A percentile compares a stretch with the other conserved stretches of the same genome.
These are phyloP conservation scores for Drechslerella dactyloides DNA, from an alignment of 2,329 filamentous ascomycete genomes.

Conservation along the genomic window DNA sequence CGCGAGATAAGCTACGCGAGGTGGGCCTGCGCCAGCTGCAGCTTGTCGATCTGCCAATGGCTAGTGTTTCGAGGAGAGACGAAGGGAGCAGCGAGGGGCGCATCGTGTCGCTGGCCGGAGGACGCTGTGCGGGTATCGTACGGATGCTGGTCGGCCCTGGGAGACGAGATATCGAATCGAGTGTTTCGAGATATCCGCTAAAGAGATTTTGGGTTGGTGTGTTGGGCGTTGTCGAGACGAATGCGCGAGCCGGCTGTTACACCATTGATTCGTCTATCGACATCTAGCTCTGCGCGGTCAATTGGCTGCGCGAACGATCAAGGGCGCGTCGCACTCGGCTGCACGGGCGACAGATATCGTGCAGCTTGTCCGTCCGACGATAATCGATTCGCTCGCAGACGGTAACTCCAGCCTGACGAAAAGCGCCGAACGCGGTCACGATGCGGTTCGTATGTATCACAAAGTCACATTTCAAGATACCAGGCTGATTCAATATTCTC, in stretches of 20 bases:
- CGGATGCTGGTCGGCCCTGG: slow-evolving; percentile 1
- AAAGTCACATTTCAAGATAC: no score
- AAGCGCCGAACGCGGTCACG: no score
- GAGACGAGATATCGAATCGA: slow-evolving; percentile 23
- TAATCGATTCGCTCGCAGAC: no score
- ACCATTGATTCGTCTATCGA: no score
- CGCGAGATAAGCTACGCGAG: slow-evolving; percentile 36
- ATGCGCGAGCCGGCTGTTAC: not conserved
- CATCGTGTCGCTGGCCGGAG: slow-evolving; percentile 32
- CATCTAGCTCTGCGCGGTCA: no score
- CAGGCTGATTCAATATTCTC: no score
- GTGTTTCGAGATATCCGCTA: not conserved
- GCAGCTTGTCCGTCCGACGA: no score
- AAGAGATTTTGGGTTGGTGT: slow-evolving; percentile 2
- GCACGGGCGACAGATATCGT: no score
- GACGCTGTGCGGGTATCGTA: slow-evolving; percentile 1
- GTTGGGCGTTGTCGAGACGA: slow-evolving; percentile 2
- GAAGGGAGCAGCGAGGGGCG: slow-evolving; percentile 39
- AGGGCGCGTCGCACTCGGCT: no score
- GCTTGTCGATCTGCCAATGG: slow-evolving; percentile 29
- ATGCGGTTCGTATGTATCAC: no score
- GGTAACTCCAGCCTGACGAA: no score
- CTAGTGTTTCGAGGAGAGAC: slow-evolving; percentile 42
- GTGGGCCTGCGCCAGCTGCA: slow-evolving; percentile 31
- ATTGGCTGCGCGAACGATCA: no score